These are phyloP conservation scores for Amanita thiersii DNA, from an alignment of 768 basidiomycete genomes.

Conservation along the genomic window DNA sequence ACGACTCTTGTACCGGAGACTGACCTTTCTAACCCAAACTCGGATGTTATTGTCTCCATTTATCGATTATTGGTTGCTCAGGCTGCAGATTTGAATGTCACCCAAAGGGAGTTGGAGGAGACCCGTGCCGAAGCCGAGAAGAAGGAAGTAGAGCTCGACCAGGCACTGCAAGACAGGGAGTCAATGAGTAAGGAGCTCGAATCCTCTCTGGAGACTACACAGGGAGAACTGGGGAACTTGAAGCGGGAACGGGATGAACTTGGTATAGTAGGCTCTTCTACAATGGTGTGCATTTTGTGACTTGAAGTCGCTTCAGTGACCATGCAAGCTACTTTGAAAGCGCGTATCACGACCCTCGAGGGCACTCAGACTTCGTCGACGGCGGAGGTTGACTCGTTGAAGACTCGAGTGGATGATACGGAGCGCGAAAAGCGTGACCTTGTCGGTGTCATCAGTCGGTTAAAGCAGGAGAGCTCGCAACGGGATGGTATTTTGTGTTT, in stretches of 20 bases:
- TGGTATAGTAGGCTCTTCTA: conserved; percentile 31
- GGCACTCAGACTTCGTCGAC: conserved; percentile 57
- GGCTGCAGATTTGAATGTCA: conserved; percentile 42
- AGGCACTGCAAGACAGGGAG: conserved; percentile 75
- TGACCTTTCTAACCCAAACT: conserved; percentile 44
- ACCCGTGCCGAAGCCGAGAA: conserved; percentile 56
- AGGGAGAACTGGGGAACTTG: conserved; percentile 45
- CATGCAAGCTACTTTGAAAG: conserved; percentile 39
- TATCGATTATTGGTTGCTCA: conserved; percentile 59
- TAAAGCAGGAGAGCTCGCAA: conserved; percentile 68
- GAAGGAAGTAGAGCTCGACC: conserved; percentile 80
- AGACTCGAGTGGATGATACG: conserved; percentile 57
- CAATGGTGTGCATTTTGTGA: background rate
- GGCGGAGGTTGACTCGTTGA: conserved; percentile 49
- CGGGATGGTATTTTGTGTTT: conserved; percentile 54
- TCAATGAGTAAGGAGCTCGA: conserved; percentile 51
- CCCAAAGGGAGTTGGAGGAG: conserved; percentile 62
- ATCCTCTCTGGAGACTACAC: conserved; percentile 36
- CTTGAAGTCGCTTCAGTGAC: conserved; percentile 27
- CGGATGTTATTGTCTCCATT: conserved; percentile 51
- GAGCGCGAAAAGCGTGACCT: conserved; percentile 91
- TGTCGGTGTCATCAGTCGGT: conserved; percentile 70
- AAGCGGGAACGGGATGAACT: conserved; percentile 63
- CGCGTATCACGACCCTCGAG: conserved; percentile 48
- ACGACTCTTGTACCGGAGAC: conserved; percentile 53